Evolutionary conservation across 352 stramenopile species (phyloP), one percentile per base, ranked within the genome.

Genomic region (Phytophthora hibernalis): DNA sequence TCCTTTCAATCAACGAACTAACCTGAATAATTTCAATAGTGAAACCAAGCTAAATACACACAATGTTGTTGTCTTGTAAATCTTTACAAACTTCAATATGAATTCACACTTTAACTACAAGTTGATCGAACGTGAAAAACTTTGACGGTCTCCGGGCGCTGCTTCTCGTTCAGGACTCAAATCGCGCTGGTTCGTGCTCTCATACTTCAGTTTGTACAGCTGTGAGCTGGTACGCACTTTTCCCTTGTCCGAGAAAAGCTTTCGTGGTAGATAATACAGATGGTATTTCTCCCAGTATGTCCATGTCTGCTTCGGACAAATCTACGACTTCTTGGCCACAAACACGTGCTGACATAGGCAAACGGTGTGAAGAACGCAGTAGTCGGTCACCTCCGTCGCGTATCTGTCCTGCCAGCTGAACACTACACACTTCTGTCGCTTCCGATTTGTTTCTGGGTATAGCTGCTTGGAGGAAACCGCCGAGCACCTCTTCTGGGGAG

Each of bases 311-410:
- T 68, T 26, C 8, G 33, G 42, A 18, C 60, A 68, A 22, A 44
- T 60, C 9, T 38, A 55, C 8, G 49, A 16, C 51, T 56, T 28
- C 5, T 43, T 42, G 28, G 49, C 12, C 21, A 54, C 31, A 7
- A 31, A 21, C 22, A 51, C 18, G 13, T 64, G 44, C 33, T 47
- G 22, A 43, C 26, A 51, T 7, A 64, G 15, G 15, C 24, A 50
- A 26, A 43, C n/a, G 3, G 6, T 42, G 38, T 59, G 30, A 2
- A 47, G 28, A 30, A 45, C 31, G 18, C 45, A 57, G n/a, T 30
- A 44, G 47, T 57, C 47, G 3, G 57, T 65, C 2, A 66, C 48
- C 49, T 66, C 58, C 6, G 58, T 66, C 1, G 49, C 22, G 22
- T 66, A 62, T 10, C 31, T 31, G 42, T 48, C 16, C 37, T 53